Conservation (phyloP, 192 early-diverging fungal genomes). For the Coemansia sp. region DNA sequence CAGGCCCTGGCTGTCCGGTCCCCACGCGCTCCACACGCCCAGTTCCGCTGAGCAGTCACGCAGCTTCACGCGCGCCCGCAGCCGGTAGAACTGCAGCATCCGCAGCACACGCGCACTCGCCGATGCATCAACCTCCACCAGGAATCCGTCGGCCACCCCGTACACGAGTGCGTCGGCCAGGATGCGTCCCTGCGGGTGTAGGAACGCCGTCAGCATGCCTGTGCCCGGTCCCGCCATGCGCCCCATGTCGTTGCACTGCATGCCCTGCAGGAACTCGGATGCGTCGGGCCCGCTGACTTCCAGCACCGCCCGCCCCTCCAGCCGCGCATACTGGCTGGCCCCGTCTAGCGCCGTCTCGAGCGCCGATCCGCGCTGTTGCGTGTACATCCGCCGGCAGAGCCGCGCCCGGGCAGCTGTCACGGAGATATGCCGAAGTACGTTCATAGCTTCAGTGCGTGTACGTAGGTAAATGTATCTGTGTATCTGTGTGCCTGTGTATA, state of each 20-base stretch:
- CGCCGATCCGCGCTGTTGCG: conserved; percentile 13
- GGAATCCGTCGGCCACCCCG: conserved; percentile 61
- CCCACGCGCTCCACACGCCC: conserved; percentile 74
- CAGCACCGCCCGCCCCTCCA: conserved; percentile 59
- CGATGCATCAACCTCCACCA: conserved; percentile 74
- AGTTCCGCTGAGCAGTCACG: conserved; percentile 62
- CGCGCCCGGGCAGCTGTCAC: too few species aligned
- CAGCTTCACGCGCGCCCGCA: conserved; percentile 75
- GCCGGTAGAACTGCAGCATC: conserved; percentile 71
- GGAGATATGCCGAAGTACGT: too few species aligned
- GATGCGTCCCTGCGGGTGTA: conserved; percentile 84
- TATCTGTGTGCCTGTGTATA: background rate
- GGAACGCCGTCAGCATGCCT: conserved; percentile 78
- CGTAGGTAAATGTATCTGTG: background rate
- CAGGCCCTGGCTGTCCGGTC: conserved; percentile 53
- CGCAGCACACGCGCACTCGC: conserved; percentile 51
- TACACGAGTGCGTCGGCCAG: conserved; percentile 90
- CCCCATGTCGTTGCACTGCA: conserved; percentile 86
- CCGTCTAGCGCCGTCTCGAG: conserved; percentile 23
- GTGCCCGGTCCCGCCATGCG: conserved; percentile 63
- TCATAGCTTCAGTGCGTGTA: background rate
- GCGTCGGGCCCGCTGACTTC: conserved; percentile 71
- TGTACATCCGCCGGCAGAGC: background rate
- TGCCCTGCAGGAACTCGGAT: conserved; percentile 83
- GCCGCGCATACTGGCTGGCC: conserved; percentile 46